phyloP scores from a whole-genome alignment of 2,329 filamentous ascomycete genomes.

The Ophiostoma perfectum region DNA sequence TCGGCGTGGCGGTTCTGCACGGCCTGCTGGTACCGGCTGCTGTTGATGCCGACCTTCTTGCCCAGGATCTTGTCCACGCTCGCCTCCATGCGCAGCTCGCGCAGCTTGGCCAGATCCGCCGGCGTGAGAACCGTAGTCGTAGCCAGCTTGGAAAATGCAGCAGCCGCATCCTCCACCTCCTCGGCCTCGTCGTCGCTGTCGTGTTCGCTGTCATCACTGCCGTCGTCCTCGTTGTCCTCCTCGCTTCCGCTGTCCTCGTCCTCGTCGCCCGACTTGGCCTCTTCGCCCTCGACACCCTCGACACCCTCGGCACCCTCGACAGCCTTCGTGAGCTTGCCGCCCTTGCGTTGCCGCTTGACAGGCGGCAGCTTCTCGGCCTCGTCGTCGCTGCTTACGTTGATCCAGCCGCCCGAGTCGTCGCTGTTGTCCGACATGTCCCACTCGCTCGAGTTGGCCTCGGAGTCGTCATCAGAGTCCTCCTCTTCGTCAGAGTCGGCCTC shows the following conservation, averaged over 20 bases:
- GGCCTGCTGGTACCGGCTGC: constrained; percentile 45
- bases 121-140: constrained; percentile 92
- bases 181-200: constrained; percentile 40
- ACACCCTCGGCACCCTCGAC: neutral
- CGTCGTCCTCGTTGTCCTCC: neutral
- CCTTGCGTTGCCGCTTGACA: constrained; percentile 54
- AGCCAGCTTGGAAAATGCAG: constrained; percentile 64
- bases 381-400: constrained; percentile 79
- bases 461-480: constrained; percentile 55
- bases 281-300: neutral
- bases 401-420: constrained; percentile 80
- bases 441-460: constrained; percentile 47
- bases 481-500: constrained; percentile 55
- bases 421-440: constrained; percentile 60
- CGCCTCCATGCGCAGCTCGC: constrained; percentile 73
- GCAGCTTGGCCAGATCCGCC: constrained; percentile 89
- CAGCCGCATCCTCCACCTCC: constrained; percentile 42
- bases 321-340: constrained; percentile 9
- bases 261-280: constrained; percentile 24
- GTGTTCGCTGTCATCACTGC: constrained; percentile 51
- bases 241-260: constrained; percentile 24
- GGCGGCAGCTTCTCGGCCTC: constrained; percentile 67
- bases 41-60: constrained; percentile 27
- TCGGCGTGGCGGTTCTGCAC: constrained; percentile 64
- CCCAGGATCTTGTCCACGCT: constrained; percentile 61